phyloP scores from a whole-genome alignment of 139 green algal species.

The Mesotaenium endlicherianum region DNA sequence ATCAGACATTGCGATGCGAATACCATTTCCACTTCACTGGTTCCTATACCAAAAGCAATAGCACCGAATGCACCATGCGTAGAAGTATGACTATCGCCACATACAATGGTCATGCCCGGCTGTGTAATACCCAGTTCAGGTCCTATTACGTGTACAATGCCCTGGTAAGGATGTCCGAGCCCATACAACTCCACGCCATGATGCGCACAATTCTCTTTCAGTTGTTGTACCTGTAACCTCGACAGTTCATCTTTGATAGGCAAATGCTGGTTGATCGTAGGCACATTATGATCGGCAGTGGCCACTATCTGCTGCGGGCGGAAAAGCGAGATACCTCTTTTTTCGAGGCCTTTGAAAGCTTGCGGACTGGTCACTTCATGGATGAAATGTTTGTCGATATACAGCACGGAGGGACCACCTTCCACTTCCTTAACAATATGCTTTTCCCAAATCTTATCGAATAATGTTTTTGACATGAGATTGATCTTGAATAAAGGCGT shows the following conservation, averaged over 20 bases:
- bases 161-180: constrained; percentile 46
- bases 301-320: background rate
- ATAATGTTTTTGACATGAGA: no score
- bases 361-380: constrained; percentile 56
- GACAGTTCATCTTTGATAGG: constrained; percentile 50
- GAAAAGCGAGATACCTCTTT: background rate
- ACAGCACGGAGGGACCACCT: no score
- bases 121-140: constrained; percentile 54
- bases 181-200: constrained; percentile 52
- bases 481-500: no score
- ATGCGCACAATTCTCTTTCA: constrained; percentile 52
- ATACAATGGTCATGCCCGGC: constrained; percentile 48
- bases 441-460: no score
- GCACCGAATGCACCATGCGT: constrained; percentile 57
- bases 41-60: constrained; percentile 54
- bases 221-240: constrained; percentile 33
- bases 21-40: constrained; percentile 53
- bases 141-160: constrained; percentile 56
- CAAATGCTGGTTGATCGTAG: constrained; percentile 46
- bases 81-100: constrained; percentile 53
- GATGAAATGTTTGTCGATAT: constrained; percentile 55
- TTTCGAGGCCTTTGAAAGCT: constrained; percentile 51
- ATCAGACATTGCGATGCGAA: constrained; percentile 54
- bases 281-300: constrained; percentile 55
- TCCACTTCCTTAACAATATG: no score